phyloP scores from a whole-genome alignment of 2,329 filamentous ascomycete species.

The Trematosphaeria pertusa region DNA sequence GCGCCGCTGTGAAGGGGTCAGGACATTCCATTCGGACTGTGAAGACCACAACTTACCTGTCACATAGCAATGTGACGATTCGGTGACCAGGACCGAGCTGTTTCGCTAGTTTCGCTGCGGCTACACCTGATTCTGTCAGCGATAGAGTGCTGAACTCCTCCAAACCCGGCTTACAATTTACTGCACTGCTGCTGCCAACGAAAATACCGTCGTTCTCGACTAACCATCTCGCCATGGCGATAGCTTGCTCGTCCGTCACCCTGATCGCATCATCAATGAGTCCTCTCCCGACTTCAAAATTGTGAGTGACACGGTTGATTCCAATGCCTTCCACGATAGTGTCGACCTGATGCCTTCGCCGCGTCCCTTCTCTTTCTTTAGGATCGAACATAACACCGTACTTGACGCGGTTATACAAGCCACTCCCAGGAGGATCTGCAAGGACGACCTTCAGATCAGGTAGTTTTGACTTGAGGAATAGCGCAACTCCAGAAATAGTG shows the following conservation, averaged over 20 bases:
- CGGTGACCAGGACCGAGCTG: constrained; percentile 65
- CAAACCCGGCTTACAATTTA: constrained; percentile 84
- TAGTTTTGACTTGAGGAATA: constrained; percentile 79
- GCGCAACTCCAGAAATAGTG: constrained; percentile 85
- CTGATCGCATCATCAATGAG: constrained; percentile 89
- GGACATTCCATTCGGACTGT: background rate
- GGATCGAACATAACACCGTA: constrained; percentile 95
- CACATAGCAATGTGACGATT: constrained; percentile 85
- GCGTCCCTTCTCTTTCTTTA: constrained; percentile 89
- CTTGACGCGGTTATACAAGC: constrained; percentile 88
- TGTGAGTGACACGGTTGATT: constrained; percentile 91
- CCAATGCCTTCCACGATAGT: constrained; percentile 96
- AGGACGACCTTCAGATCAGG: constrained; percentile 74
- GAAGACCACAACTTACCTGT: constrained; percentile 51
- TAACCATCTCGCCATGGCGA: constrained; percentile 93
- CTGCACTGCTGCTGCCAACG: constrained; percentile 91
- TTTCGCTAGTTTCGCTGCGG: constrained; percentile 73
- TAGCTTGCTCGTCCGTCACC: constrained; percentile 87
- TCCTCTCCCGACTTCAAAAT: constrained; percentile 86
- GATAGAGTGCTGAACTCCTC: no score
- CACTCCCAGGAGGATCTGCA: constrained; percentile 93
- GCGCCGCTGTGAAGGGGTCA: constrained; percentile 59
- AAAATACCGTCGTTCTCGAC: constrained; percentile 97
- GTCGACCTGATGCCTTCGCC: constrained; percentile 89
- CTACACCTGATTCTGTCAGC: constrained; percentile 58